phyloP scores from a whole-genome alignment of 2,329 filamentous ascomycete species.

The Orbilia ellipsospora region DNA sequence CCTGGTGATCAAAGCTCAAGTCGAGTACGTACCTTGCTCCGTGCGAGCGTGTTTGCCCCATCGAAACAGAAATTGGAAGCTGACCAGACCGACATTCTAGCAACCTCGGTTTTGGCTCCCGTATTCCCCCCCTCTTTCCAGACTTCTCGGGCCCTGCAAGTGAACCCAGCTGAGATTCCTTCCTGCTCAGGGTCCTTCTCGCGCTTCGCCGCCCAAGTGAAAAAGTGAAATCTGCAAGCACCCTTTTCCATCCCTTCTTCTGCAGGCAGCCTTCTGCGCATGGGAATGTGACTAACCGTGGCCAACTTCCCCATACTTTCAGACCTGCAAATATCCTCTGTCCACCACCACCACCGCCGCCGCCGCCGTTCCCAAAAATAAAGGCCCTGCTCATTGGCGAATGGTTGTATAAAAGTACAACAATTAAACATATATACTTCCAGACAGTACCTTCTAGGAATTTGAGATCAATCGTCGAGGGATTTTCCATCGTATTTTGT shows the following conservation, averaged over 20 bases:
- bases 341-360: background rate
- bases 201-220: background rate
- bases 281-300: constrained; percentile 52
- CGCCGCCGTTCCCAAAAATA: constrained; percentile 13
- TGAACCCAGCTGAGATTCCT: background rate
- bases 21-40: too few species aligned
- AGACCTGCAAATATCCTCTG: constrained; percentile 9
- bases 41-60: background rate
- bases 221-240: constrained; percentile 7
- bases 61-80: too few species aligned
- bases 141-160: constrained; percentile 3
- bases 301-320: constrained; percentile 40
- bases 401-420: constrained; percentile 42
- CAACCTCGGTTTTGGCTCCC: constrained; percentile 9
- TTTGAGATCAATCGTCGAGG: background rate
- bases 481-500: background rate
- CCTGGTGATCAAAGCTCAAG: constrained; percentile 1
- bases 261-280: constrained; percentile 33
- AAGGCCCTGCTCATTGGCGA: constrained; percentile 42
- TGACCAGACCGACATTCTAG: background rate
- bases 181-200: constrained; percentile 14
- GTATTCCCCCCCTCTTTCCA: background rate
- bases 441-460: background rate
- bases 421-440: constrained; percentile 23
- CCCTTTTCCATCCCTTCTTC: constrained; percentile 11